These are phyloP conservation scores for Termitomyces sp. DNA, from an alignment of 768 basidiomycete species.

Conservation along the genomic window DNA sequence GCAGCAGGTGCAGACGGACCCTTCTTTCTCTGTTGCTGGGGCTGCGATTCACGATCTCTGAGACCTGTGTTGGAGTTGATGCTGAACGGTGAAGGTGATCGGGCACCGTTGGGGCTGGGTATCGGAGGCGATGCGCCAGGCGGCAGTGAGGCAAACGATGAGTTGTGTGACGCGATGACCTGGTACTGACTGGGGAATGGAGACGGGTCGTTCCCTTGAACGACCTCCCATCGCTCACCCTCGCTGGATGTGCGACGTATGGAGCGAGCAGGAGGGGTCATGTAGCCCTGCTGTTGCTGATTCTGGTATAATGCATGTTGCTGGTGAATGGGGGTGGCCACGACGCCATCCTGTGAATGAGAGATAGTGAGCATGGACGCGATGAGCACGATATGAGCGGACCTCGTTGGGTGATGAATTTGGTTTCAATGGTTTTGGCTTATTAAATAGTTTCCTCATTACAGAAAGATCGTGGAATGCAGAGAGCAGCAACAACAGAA, in stretches of 20 bases:
- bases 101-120: slow-evolving; percentile 28
- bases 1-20: slow-evolving; percentile 28
- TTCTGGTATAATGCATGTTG: slow-evolving; percentile 28
- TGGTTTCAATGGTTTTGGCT: slow-evolving; percentile 31
- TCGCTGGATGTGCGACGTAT: slow-evolving; percentile 22
- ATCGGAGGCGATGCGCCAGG: slow-evolving; percentile 37
- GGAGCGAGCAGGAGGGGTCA: slow-evolving; percentile 8
- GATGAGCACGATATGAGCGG: slow-evolving; percentile 1
- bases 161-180: slow-evolving; percentile 39
- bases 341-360: slow-evolving; percentile 14
- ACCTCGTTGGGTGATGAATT: slow-evolving; percentile 24
- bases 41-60: slow-evolving; percentile 20
- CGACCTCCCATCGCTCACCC: slow-evolving; percentile 45
- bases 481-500: not conserved
- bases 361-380: not conserved
- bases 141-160: slow-evolving; percentile 45
- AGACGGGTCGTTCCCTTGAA: slow-evolving; percentile 25
- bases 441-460: slow-evolving; percentile 18
- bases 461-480: not conserved
- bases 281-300: slow-evolving; percentile 14
- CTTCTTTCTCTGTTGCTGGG: slow-evolving; percentile 17
- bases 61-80: slow-evolving; percentile 18
- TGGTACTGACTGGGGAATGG: slow-evolving; percentile 18
- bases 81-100: slow-evolving; percentile 45
- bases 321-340: slow-evolving; percentile 32